These are phyloP conservation scores for Gryganskiella cystojenkinii DNA, from an alignment of 192 early-diverging fungal species.

Conservation along the genomic window DNA sequence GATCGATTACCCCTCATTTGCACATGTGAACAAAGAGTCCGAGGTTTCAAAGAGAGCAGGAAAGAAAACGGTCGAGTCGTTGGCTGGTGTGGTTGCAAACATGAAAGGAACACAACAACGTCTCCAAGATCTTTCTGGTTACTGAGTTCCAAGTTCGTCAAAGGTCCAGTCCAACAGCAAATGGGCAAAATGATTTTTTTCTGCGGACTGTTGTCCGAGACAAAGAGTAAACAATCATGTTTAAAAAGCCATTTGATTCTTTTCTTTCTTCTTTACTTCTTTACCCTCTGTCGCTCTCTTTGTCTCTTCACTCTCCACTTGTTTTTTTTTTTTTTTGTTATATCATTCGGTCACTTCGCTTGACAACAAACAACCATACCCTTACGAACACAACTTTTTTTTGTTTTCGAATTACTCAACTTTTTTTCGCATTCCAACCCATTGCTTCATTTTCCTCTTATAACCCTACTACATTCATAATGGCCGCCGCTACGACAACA, in stretches of 20 bases:
- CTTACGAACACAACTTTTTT: neutral
- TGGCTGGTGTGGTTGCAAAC: too few species aligned
- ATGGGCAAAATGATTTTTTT: too few species aligned
- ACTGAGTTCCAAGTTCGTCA: too few species aligned
- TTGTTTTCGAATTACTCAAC: neutral
- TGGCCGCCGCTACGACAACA: slow-evolving; percentile 26
- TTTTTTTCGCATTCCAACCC: neutral
- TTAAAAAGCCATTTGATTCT: too few species aligned
- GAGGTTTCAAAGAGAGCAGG: neutral
- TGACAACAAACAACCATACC: neutral
- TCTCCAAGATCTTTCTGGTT: too few species aligned
- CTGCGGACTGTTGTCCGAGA: too few species aligned
- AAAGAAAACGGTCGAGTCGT: neutral
- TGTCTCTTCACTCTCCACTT: neutral
- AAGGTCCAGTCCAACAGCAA: too few species aligned
- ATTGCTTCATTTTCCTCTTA: neutral
- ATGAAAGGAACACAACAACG: too few species aligned
- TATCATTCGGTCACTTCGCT: neutral
- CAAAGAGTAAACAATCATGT: neutral
- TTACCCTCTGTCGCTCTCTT: slow-evolving; percentile 7
- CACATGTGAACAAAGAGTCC: too few species aligned
- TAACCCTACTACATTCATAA: neutral
- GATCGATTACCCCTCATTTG: too few species aligned
- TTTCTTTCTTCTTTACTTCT: slow-evolving; percentile 4
- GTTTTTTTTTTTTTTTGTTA: too few species aligned